Percentiles rank a stretch among this genome's conserved stretches.
phyloP scores from a whole-genome alignment of 805 yeast genomes.

The Hanseniaspora meyeri region DNA sequence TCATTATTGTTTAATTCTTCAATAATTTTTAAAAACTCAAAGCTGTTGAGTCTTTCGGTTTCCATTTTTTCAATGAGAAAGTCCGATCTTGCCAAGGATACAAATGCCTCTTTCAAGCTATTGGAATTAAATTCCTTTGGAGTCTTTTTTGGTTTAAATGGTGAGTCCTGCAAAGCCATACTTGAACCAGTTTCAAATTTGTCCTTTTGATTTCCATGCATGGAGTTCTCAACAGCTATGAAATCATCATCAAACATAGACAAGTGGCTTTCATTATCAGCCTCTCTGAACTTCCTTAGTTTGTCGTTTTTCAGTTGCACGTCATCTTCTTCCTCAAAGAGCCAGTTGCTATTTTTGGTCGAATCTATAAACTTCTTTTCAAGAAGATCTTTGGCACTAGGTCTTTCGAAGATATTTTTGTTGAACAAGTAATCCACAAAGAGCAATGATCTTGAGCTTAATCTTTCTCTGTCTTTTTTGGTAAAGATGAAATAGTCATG shows the following conservation, averaged over 20 bases:
- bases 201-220: neutral
- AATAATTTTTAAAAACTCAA: slow-evolving; percentile 6
- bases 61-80: slow-evolving; percentile 6
- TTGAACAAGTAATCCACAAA: slow-evolving; percentile 60
- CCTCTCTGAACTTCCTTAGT: slow-evolving; percentile 22
- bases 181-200: neutral
- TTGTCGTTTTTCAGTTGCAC: slow-evolving; percentile 14
- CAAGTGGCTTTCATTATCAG: slow-evolving; percentile 9
- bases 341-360: slow-evolving; percentile 11
- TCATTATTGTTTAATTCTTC: neutral
- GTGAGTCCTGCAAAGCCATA: slow-evolving; percentile 4
- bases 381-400: slow-evolving; percentile 49
- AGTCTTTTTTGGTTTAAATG: slow-evolving; percentile 1
- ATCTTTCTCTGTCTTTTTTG: slow-evolving; percentile 9
- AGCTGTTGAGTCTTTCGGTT: neutral
- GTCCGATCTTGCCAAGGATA: slow-evolving; percentile 7
- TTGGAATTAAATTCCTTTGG: neutral
- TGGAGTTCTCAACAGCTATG: neutral
- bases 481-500: slow-evolving; percentile 25
- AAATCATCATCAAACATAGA: slow-evolving; percentile 13
- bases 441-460: slow-evolving; percentile 43
- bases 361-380: slow-evolving; percentile 9
- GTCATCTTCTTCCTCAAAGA: slow-evolving; percentile 10
- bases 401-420: slow-evolving; percentile 55
- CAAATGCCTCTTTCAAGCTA: neutral